phyloP scores from a whole-genome alignment of 2,329 filamentous ascomycete genomes.

The Neoascochyta sp. region DNA sequence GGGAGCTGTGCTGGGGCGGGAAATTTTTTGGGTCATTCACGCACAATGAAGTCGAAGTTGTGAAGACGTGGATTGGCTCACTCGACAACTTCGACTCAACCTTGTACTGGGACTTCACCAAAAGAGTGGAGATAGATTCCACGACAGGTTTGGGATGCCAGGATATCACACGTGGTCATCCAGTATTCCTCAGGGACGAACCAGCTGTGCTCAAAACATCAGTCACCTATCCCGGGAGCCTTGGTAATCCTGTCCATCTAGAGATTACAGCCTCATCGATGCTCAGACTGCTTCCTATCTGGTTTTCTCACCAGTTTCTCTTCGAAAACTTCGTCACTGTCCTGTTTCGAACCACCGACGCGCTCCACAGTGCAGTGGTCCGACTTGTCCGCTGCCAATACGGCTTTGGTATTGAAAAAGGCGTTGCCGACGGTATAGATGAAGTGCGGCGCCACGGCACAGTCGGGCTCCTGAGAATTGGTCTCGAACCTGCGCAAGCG shows the following conservation, averaged over 20 bases:
- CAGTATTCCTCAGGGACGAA: too few relatives aligned
- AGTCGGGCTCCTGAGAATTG: constrained; percentile 34
- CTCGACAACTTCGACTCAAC: constrained; percentile 18
- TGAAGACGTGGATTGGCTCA: constrained; percentile 40
- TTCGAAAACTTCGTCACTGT: constrained; percentile 39
- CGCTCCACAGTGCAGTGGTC: constrained; percentile 35
- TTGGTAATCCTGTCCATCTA: too few relatives aligned
- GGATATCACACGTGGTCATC: background rate
- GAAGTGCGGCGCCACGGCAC: constrained; percentile 31
- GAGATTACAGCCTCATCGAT: background rate
- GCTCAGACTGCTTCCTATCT: constrained; percentile 33
- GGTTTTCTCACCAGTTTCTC: constrained; percentile 39
- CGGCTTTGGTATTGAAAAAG: constrained; percentile 38
- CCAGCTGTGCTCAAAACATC: background rate
- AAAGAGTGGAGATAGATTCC: constrained; percentile 2
- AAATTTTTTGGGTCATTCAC: background rate
- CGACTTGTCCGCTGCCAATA: constrained; percentile 41
- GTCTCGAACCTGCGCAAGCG: constrained; percentile 26
- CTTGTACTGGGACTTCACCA: constrained; percentile 21
- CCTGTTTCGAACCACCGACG: constrained; percentile 34
- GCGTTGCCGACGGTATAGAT: constrained; percentile 41
- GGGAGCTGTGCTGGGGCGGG: background rate
- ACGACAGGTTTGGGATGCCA: background rate
- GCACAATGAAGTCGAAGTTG: background rate
- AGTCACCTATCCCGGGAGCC: background rate